Conservation (phyloP, 2,329 filamentous ascomycete species). For the Endoconidiophora polonica region DNA sequence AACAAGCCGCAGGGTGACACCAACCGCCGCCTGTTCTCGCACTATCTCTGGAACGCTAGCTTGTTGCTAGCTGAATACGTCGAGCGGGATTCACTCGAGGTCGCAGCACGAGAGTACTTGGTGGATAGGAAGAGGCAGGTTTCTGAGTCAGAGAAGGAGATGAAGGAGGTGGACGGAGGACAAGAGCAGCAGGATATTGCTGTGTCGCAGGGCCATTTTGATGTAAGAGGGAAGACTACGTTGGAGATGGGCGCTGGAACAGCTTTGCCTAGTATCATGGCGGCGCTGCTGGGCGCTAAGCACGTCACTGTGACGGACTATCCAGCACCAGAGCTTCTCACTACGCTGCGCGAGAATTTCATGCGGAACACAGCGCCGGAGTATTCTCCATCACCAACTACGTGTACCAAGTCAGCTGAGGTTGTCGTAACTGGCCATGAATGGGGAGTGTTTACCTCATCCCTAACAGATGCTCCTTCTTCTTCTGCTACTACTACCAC, state of each 20-base stretch:
- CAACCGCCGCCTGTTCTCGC: conserved; percentile 46
- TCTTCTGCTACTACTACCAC: conserved; percentile 11
- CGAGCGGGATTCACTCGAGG: conserved; percentile 28
- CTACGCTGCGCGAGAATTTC: conserved; percentile 42
- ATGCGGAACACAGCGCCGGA: conserved; percentile 25
- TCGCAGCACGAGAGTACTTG: neutral
- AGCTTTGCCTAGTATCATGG: conserved; percentile 35
- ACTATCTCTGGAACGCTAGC: conserved; percentile 57
- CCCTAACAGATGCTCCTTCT: neutral
- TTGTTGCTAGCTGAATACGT: conserved; percentile 38
- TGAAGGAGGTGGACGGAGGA: neutral
- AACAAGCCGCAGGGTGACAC: conserved; percentile 33
- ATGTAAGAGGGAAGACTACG: conserved; percentile 33
- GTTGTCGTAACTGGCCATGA: conserved; percentile 40
- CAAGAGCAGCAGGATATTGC: conserved; percentile 2
- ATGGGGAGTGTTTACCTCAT: conserved; percentile 38
- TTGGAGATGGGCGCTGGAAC: conserved; percentile 55
- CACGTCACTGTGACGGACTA: conserved; percentile 50
- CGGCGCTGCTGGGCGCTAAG: conserved; percentile 28
- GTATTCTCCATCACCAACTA: conserved; percentile 8
- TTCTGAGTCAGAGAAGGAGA: conserved; percentile 6
- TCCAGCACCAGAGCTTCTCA: conserved; percentile 41
- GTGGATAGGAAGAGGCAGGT: neutral
- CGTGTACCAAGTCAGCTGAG: conserved; percentile 13
- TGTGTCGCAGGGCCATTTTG: conserved; percentile 21